Percentiles rank a stretch among this genome's conserved stretches.
Evolutionary conservation across 768 basidiomycete genomes (phyloP).

Genomic region (Ephemerocybe angulata): DNA sequence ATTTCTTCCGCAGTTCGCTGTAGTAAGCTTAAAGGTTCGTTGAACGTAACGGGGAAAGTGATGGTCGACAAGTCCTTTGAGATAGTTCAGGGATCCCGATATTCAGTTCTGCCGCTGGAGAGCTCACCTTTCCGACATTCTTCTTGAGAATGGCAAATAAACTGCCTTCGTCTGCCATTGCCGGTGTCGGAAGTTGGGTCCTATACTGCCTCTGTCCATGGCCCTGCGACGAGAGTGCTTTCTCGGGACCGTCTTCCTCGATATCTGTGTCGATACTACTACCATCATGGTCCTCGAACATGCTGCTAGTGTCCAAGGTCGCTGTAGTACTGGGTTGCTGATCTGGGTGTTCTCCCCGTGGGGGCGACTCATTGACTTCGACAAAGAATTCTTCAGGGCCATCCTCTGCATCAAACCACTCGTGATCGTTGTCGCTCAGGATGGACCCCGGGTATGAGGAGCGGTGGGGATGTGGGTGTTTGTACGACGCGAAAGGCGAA

Average conservation of each 20-base stretch:
- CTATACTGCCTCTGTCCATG: constrained; percentile 41
- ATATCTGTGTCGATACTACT: constrained; percentile 56
- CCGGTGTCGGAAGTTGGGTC: constrained; percentile 54
- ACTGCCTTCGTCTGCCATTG: constrained; percentile 74
- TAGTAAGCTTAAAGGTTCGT: constrained; percentile 80
- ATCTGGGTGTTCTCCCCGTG: constrained; percentile 32
- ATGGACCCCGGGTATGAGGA: constrained; percentile 45
- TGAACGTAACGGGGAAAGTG: constrained; percentile 84
- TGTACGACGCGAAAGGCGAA: constrained; percentile 15
- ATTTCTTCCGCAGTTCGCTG: constrained; percentile 82
- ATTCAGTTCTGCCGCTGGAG: not conserved
- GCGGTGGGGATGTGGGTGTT: constrained; percentile 34
- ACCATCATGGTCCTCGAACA: constrained; percentile 34
- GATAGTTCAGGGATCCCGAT: not conserved
- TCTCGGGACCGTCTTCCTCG: constrained; percentile 30
- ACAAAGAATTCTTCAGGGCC: constrained; percentile 60
- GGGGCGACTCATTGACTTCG: constrained; percentile 47
- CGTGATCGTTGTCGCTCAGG: constrained; percentile 47
- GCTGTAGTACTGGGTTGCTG: constrained; percentile 34
- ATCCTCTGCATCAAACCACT: constrained; percentile 83
- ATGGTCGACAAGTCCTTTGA: constrained; percentile 76
- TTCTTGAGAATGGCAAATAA: constrained; percentile 81
- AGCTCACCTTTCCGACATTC: constrained; percentile 76
- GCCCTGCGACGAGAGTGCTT: constrained; percentile 10
- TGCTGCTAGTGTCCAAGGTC: constrained; percentile 38